These are phyloP conservation scores for Malassezia pachydermatis DNA, from an alignment of 1,284 basidiomycete genomes.

Conservation along the genomic window DNA sequence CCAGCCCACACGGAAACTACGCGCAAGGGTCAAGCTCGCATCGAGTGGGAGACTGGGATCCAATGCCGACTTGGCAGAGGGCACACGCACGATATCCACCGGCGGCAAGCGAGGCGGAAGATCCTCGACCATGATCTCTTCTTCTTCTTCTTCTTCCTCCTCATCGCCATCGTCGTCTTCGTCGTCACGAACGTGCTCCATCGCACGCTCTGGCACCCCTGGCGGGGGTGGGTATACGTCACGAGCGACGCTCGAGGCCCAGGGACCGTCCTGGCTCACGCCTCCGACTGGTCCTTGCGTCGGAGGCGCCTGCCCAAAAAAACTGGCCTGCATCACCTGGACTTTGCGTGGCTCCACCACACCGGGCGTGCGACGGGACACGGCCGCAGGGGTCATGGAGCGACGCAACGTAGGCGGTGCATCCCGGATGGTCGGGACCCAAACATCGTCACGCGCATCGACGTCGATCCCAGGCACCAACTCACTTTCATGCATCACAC, in stretches of 20 bases:
- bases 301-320: constrained; percentile 41
- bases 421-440: neutral
- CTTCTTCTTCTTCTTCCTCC: neutral
- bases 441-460: neutral
- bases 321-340: constrained; percentile 48
- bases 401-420: neutral
- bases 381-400: constrained; percentile 9
- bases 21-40: constrained; percentile 71
- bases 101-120: neutral
- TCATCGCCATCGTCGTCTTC: neutral
- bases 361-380: constrained; percentile 3
- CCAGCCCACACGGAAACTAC: constrained; percentile 84
- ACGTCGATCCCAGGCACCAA: neutral
- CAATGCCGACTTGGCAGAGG: neutral
- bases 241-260: neutral
- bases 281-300: constrained; percentile 13
- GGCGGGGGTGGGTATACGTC: neutral
- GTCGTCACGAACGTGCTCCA: neutral
- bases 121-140: neutral
- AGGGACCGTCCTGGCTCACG: constrained; percentile 6
- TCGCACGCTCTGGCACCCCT: neutral
- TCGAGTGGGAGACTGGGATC: constrained; percentile 54
- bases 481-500: constrained; percentile 17
- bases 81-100: constrained; percentile 3
- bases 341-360: constrained; percentile 33